A percentile compares a stretch with the other conserved stretches of the same genome.
Conservation (phyloP, 2,329 filamentous ascomycete species). For the Zasmidium angulare region DNA sequence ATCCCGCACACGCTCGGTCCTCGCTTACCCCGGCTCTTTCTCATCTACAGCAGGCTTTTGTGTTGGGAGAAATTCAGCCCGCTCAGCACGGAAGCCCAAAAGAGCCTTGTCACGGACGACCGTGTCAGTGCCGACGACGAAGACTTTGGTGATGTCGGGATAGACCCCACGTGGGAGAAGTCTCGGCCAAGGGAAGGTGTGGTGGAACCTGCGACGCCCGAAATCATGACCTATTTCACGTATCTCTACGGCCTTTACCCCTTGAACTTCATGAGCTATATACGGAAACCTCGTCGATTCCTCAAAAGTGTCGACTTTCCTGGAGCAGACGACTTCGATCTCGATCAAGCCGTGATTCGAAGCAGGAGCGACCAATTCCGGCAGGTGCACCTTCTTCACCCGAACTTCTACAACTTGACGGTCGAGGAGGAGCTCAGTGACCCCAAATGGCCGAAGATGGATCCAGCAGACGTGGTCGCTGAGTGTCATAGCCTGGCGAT, state of each 20-base stretch:
- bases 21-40: slow-evolving; percentile 71
- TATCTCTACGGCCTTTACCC: slow-evolving; percentile 81
- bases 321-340: slow-evolving; percentile 70
- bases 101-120: slow-evolving; percentile 37
- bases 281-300: slow-evolving; percentile 77
- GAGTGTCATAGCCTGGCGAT: slow-evolving; percentile 72
- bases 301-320: slow-evolving; percentile 70
- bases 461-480: slow-evolving; percentile 75
- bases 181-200: slow-evolving; percentile 61
- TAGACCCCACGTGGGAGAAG: slow-evolving; percentile 61
- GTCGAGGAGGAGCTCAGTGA: slow-evolving; percentile 78
- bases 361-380: slow-evolving; percentile 74
- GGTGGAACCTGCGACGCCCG: slow-evolving; percentile 63
- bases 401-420: slow-evolving; percentile 80
- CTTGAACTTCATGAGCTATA: slow-evolving; percentile 83
- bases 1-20: slow-evolving; percentile 71
- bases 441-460: slow-evolving; percentile 75
- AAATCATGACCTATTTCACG: slow-evolving; percentile 74
- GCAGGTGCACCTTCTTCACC: slow-evolving; percentile 71
- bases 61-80: slow-evolving; percentile 68
- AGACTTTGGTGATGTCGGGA: slow-evolving; percentile 40
- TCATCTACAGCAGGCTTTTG: slow-evolving; percentile 74
- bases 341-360: slow-evolving; percentile 75
- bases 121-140: slow-evolving; percentile 36
- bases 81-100: slow-evolving; percentile 34